Evolutionary conservation across 768 basidiomycete genomes (phyloP).

Genomic region (Panellus pusillus): DNA sequence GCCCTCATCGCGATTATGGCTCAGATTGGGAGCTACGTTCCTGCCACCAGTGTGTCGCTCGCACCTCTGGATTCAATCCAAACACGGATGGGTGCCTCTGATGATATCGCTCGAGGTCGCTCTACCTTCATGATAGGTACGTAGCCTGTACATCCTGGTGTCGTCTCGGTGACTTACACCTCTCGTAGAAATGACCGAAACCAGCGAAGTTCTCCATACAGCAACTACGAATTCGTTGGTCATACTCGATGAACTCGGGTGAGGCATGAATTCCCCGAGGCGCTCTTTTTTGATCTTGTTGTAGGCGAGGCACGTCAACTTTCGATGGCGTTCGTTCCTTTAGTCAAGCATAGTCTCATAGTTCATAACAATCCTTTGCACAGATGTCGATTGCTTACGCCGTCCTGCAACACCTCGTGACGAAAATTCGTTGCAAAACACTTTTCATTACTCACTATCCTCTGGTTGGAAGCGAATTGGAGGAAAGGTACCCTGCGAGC

Average conservation of each 20-base stretch:
- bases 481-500: constrained; percentile 55
- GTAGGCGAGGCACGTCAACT: constrained; percentile 77
- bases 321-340: constrained; percentile 73
- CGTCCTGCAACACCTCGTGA: constrained; percentile 70
- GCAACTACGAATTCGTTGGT: constrained; percentile 79
- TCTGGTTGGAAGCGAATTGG: constrained; percentile 68
- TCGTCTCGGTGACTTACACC: no score
- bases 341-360: background rate
- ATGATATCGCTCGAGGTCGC: constrained; percentile 82
- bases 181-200: constrained; percentile 86
- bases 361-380: background rate
- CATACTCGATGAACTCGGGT: constrained; percentile 85
- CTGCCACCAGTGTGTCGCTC: constrained; percentile 45
- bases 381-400: constrained; percentile 89
- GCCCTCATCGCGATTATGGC: constrained; percentile 80
- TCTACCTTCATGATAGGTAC: constrained; percentile 80
- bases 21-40: constrained; percentile 93
- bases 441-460: constrained; percentile 97
- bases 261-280: background rate
- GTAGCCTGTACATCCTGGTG: no score
- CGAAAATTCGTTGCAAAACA: constrained; percentile 62
- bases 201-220: constrained; percentile 80
- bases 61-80: constrained; percentile 67
- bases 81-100: constrained; percentile 92
- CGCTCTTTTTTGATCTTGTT: background rate